Evolutionary conservation across 805 yeast species (phyloP).

Genomic region (Lachancea mirantina): DNA sequence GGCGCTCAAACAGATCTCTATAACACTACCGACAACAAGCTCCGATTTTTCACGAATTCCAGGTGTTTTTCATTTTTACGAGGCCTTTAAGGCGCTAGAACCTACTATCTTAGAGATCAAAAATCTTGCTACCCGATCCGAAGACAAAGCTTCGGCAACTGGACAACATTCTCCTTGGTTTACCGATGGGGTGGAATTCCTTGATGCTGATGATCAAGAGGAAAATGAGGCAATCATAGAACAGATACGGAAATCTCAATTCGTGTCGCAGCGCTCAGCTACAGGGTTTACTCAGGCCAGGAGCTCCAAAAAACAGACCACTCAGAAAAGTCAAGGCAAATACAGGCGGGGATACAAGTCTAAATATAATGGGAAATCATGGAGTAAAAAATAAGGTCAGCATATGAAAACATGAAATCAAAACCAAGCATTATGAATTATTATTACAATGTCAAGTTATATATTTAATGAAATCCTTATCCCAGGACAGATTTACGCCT

Average conservation of each 20-base stretch:
- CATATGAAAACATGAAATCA: slow-evolving; percentile 1
- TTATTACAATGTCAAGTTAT: background rate
- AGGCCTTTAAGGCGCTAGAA: too few species aligned
- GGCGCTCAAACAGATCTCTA: slow-evolving; percentile 21
- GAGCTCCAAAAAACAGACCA: too few species aligned
- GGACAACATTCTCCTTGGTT: slow-evolving; percentile 4
- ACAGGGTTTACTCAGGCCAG: background rate
- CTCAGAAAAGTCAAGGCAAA: slow-evolving; percentile 2
- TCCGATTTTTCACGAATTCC: slow-evolving; percentile 20
- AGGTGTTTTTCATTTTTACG: too few species aligned
- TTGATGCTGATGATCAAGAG: slow-evolving; percentile 10
- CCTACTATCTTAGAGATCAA: too few species aligned
- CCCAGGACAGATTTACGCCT: too few species aligned
- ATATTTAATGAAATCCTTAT: too few species aligned
- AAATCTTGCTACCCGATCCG: too few species aligned
- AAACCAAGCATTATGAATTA: background rate
- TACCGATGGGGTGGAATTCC: background rate
- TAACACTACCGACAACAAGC: slow-evolving; percentile 20
- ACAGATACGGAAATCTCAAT: slow-evolving; percentile 17
- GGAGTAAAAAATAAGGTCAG: slow-evolving; percentile 1
- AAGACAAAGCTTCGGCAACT: too few species aligned
- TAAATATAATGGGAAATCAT: slow-evolving; percentile 4
- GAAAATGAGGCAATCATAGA: slow-evolving; percentile 17
- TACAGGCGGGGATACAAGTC: slow-evolving; percentile 3
- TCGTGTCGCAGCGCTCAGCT: background rate